Evolutionary conservation across 1,284 basidiomycete species (phyloP).

Genomic region (Psilocybe mexicana): DNA sequence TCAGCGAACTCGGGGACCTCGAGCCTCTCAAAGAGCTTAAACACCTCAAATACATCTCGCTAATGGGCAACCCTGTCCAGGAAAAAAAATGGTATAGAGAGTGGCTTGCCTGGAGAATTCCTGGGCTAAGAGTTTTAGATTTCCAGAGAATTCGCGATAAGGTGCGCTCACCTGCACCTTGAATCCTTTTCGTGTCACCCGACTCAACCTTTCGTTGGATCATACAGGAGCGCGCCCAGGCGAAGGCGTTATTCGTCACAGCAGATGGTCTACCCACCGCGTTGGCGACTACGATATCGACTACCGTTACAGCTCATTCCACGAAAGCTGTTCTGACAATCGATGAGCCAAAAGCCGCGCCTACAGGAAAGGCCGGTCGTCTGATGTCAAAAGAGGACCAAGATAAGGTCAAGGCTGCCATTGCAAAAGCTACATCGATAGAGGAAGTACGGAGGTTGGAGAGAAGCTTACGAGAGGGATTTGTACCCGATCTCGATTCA

Average conservation of each 20-base stretch:
- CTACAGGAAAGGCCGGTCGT: slow-evolving; percentile 70
- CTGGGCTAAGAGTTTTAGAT: slow-evolving; percentile 90
- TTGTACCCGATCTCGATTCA: slow-evolving; percentile 74
- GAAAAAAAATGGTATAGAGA: slow-evolving; percentile 97
- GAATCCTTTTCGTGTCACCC: slow-evolving; percentile 4
- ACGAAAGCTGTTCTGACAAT: slow-evolving; percentile 59
- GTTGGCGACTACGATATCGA: slow-evolving; percentile 77
- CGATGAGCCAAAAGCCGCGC: slow-evolving; percentile 71
- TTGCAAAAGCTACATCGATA: slow-evolving; percentile 86
- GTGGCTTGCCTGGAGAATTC: slow-evolving; percentile 87
- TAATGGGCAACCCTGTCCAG: slow-evolving; percentile 90
- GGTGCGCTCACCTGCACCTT: slow-evolving; percentile 58
- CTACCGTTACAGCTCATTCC: slow-evolving; percentile 67
- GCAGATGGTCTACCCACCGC: slow-evolving; percentile 75
- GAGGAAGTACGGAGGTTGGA: slow-evolving; percentile 91
- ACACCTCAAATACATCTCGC: slow-evolving; percentile 78
- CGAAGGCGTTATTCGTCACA: slow-evolving; percentile 76
- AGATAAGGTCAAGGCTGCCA: slow-evolving; percentile 86
- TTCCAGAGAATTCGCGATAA: slow-evolving; percentile 96
- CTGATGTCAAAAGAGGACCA: slow-evolving; percentile 93
- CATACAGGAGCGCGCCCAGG: slow-evolving; percentile 73
- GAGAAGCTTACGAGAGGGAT: slow-evolving; percentile 85
- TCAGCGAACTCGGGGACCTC: slow-evolving; percentile 79
- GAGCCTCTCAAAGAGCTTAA: slow-evolving; percentile 82
- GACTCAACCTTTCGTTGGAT: slow-evolving; percentile 20